These are phyloP conservation scores for Ammopiptanthus mongolicus DNA, from an alignment of 306 rosid species.

Conservation along the genomic window DNA sequence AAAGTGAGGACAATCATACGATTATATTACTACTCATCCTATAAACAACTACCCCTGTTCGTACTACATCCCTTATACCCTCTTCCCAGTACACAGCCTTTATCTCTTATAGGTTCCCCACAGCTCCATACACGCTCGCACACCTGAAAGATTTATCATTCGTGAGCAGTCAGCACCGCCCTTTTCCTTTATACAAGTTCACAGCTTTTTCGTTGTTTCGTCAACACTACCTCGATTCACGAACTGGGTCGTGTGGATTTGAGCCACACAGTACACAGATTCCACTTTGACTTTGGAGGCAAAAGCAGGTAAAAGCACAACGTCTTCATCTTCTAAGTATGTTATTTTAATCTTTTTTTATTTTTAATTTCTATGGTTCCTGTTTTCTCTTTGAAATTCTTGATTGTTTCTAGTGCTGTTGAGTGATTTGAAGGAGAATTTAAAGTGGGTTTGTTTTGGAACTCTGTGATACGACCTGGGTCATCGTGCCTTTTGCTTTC, in stretches of 20 bases:
- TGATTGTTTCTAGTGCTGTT: slow-evolving; percentile 24
- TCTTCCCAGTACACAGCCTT: neutral
- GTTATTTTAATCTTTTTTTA: neutral
- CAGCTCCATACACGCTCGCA: slow-evolving; percentile 5
- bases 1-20: no score
- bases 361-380: neutral
- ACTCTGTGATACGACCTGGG: slow-evolving; percentile 43
- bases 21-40: neutral
- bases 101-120: neutral
- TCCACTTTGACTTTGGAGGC: slow-evolving; percentile 51
- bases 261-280: slow-evolving; percentile 31
- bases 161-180: neutral
- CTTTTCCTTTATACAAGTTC: slow-evolving; percentile 21
- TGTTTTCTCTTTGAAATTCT: neutral
- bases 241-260: slow-evolving; percentile 36
- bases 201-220: slow-evolving; percentile 30
- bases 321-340: slow-evolving; percentile 6
- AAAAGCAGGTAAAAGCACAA: slow-evolving; percentile 15
- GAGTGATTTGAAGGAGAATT: slow-evolving; percentile 25
- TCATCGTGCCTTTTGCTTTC: slow-evolving; percentile 37
- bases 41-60: neutral
- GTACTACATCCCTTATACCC: neutral
- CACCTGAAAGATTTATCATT: neutral
- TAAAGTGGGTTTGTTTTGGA: slow-evolving; percentile 32
- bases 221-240: slow-evolving; percentile 39